phyloP scores from a whole-genome alignment of 306 rosid species.

The Sphenostylis stenocarpa region DNA sequence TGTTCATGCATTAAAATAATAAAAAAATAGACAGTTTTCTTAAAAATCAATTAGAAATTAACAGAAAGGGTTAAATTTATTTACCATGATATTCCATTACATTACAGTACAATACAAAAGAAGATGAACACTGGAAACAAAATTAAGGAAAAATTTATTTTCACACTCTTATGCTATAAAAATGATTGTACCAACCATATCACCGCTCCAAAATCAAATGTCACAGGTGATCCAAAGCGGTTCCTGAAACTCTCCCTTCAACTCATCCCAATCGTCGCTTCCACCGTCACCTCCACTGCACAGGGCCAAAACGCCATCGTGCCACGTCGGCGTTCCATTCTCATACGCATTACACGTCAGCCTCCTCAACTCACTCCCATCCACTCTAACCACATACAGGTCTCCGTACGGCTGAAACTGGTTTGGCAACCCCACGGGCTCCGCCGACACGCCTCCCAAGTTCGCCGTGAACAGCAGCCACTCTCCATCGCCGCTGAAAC shows the following conservation, averaged over 20 bases:
- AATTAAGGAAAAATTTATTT: too few species aligned
- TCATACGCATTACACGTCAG: constrained; percentile 76
- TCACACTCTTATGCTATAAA: too few species aligned
- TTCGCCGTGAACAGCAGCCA: constrained; percentile 79
- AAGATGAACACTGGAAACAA: too few species aligned
- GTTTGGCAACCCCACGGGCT: constrained; percentile 75
- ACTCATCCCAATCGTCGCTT: constrained; percentile 39
- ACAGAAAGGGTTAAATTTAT: too few species aligned
- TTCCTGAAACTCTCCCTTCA: constrained; percentile 65
- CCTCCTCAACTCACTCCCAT: constrained; percentile 81
- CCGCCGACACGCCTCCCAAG: constrained; percentile 70
- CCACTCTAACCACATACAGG: constrained; percentile 56
- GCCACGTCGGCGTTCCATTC: constrained; percentile 84
- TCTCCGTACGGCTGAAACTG: constrained; percentile 96
- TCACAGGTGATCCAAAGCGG: constrained; percentile 64
- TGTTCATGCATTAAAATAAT: too few species aligned
- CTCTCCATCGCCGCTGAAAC: constrained; percentile 69
- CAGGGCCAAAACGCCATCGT: constrained; percentile 31
- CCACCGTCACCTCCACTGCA: constrained; percentile 10
- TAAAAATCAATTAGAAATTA: too few species aligned
- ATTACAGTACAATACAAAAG: too few species aligned
- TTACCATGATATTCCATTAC: too few species aligned
- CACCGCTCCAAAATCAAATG: too few species aligned
- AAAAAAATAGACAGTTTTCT: too few species aligned
- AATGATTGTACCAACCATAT: too few species aligned